A percentile compares a stretch with the other conserved stretches of the same genome.
These are phyloP conservation scores for Phaffia australis DNA, from an alignment of 768 basidiomycete species.

Conservation along the genomic window DNA sequence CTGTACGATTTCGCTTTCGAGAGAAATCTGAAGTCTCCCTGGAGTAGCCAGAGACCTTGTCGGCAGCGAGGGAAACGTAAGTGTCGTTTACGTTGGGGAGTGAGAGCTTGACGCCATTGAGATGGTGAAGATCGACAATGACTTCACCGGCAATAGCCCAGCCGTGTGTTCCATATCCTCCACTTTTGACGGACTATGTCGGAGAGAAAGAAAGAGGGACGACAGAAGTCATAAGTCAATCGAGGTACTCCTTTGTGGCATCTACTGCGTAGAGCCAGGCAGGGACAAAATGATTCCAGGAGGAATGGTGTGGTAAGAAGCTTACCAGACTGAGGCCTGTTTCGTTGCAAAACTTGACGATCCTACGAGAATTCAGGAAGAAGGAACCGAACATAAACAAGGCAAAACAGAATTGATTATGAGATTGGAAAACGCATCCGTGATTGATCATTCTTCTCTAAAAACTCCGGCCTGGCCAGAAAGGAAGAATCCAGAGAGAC, in stretches of 20 bases:
- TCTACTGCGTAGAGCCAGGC: too few species aligned
- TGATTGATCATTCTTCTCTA: too few species aligned
- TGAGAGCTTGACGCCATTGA: slow-evolving; percentile 61
- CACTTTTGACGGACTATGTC: slow-evolving; percentile 60
- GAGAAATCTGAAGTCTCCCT: slow-evolving; percentile 43
- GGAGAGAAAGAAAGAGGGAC: too few species aligned
- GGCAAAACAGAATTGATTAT: background rate
- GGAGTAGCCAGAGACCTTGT: slow-evolving; percentile 24
- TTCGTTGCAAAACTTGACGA: slow-evolving; percentile 61
- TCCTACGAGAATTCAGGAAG: slow-evolving; percentile 40
- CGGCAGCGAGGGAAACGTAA: background rate
- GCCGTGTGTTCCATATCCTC: slow-evolving; percentile 82
- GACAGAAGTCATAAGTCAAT: too few species aligned
- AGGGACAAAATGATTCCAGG: too few species aligned
- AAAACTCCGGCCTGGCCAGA: too few species aligned
- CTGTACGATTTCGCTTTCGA: slow-evolving; percentile 26
- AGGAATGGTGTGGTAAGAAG: too few species aligned
- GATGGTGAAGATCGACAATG: slow-evolving; percentile 63
- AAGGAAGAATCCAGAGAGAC: too few species aligned
- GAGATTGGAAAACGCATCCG: background rate
- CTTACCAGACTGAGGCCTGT: slow-evolving; percentile 50
- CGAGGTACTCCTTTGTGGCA: too few species aligned
- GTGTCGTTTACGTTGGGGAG: slow-evolving; percentile 27
- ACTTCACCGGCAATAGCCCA: slow-evolving; percentile 79
- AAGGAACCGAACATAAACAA: slow-evolving; percentile 19